These are phyloP conservation scores for Macrophomina tecta DNA, from an alignment of 2,329 filamentous ascomycete species.

Conservation along the genomic window DNA sequence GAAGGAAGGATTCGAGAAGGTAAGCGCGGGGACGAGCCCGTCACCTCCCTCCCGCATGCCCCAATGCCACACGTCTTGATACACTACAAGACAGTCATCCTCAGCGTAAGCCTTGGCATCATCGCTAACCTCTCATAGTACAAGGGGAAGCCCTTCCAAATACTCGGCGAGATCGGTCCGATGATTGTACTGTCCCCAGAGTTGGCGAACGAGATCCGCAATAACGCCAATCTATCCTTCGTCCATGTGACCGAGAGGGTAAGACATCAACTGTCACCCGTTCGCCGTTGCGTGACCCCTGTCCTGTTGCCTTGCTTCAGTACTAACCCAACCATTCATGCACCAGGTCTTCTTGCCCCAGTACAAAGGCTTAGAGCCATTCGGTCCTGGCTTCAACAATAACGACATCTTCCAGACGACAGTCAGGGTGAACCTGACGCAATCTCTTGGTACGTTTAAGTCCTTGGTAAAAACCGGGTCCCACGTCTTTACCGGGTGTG, in stretches of 20 bases:
- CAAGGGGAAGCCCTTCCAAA: constrained; percentile 5
- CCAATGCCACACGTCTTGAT: not conserved
- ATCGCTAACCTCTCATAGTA: not conserved
- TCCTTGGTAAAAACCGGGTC: not conserved
- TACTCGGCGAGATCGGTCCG: not conserved
- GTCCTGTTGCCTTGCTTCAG: not conserved
- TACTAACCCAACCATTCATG: not conserved
- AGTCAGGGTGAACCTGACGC: constrained; percentile 1
- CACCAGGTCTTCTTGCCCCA: not conserved
- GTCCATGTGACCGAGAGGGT: constrained; percentile 1
- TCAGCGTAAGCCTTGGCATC: not conserved
- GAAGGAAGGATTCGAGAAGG: constrained; percentile 4
- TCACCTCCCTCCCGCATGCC: not conserved
- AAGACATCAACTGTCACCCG: not conserved
- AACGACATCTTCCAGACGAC: not conserved
- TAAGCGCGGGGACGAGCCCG: not conserved
- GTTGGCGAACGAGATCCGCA: constrained; percentile 19
- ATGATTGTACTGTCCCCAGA: not conserved
- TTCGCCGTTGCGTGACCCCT: too few relatives aligned
- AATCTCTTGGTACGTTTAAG: not conserved
- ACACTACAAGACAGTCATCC: not conserved
- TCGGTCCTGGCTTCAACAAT: not conserved
- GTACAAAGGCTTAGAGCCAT: constrained; percentile 11
- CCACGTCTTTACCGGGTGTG: not conserved
- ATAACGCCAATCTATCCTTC: constrained; percentile 10